Evolutionary conservation across 179 eudicot genomes (phyloP), one percentile per base, ranked within the genome.

Genomic region (Beta macrorhiza): DNA sequence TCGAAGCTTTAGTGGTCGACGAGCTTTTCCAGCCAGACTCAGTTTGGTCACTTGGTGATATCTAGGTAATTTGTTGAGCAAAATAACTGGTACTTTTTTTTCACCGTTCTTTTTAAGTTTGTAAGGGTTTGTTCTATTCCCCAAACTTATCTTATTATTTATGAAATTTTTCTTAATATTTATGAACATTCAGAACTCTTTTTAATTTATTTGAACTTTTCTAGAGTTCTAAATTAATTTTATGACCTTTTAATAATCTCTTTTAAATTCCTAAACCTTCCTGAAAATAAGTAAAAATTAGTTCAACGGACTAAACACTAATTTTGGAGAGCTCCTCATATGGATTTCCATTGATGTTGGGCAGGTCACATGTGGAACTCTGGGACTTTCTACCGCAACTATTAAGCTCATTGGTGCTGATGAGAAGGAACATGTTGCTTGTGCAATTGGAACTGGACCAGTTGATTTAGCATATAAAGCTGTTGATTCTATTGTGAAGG

Each of bases 391-490:
- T 20, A 95, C 97, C 81, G 97, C 99, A 76, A 93, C 97, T 13
- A 93, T 93, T 74, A 93, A 89, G 87, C 91, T 95, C 53, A 75
- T 86, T 78, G 93, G 89, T 86, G 86, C 88, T 68, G 89, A 91
- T 53, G 99, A 98, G 57, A 82, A 74, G 62, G 97, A 91, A 83
- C 90, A 90, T 86, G 83, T 91, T 85, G 90, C 91, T 68, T 93
- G 99, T 78, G 89, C 97, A 65, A 90, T 90, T 67, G 99, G 99
- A 81, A 93, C 97, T 32, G 98, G 98, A 44, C 99, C 99, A 63
- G 98, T 95, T 88, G 99, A 95, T 85, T 89, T 98, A 74, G 97
- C 99, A 68, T 95, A 95, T 84, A 93, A 90, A 88, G 99, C 99
- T 59, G 87, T 95, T 83, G 97, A 93, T 89, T 87, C 81, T 75